These are phyloP conservation scores for Tricholoma bakamatsutake DNA, from an alignment of 768 basidiomycete genomes.

Conservation along the genomic window DNA sequence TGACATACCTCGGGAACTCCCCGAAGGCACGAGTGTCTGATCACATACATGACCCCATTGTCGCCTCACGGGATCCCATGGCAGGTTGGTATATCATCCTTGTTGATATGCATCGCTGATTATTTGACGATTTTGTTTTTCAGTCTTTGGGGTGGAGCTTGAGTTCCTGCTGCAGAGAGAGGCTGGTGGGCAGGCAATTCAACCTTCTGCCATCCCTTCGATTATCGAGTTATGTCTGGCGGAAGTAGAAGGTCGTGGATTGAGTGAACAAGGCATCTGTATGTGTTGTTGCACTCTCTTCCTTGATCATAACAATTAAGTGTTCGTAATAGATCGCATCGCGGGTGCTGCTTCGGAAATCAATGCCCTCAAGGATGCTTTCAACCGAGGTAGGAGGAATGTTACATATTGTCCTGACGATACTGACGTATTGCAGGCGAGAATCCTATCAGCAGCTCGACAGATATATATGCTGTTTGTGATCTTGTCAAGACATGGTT, in stretches of 20 bases:
- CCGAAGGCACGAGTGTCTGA: constrained; percentile 72
- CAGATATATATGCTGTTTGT: constrained; percentile 79
- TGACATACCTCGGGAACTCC: constrained; percentile 74
- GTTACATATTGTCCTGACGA: neutral
- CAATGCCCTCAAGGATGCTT: constrained; percentile 61
- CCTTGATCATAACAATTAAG: neutral
- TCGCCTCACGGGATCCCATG: constrained; percentile 62
- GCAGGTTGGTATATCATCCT: constrained; percentile 46
- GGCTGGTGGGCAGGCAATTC: constrained; percentile 39
- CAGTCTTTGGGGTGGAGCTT: constrained; percentile 76
- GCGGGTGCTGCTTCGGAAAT: constrained; percentile 72
- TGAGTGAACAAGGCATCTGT: constrained; percentile 84
- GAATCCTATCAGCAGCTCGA: constrained; percentile 48
- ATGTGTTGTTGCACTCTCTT: constrained; percentile 19
- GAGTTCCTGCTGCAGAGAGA: constrained; percentile 67
- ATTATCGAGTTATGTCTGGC: constrained; percentile 59
- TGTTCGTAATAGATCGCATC: constrained; percentile 57
- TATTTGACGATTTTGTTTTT: constrained; percentile 4
- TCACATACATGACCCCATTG: constrained; percentile 59
- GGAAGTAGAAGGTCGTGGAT: constrained; percentile 71
- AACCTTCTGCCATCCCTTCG: constrained; percentile 55
- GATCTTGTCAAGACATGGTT: constrained; percentile 86
- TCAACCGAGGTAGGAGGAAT: constrained; percentile 54
- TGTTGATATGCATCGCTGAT: neutral
- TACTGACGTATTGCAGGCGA: constrained; percentile 36